Evolutionary conservation across 805 yeast genomes (phyloP).

Genomic region (Blastobotrys robertii): DNA sequence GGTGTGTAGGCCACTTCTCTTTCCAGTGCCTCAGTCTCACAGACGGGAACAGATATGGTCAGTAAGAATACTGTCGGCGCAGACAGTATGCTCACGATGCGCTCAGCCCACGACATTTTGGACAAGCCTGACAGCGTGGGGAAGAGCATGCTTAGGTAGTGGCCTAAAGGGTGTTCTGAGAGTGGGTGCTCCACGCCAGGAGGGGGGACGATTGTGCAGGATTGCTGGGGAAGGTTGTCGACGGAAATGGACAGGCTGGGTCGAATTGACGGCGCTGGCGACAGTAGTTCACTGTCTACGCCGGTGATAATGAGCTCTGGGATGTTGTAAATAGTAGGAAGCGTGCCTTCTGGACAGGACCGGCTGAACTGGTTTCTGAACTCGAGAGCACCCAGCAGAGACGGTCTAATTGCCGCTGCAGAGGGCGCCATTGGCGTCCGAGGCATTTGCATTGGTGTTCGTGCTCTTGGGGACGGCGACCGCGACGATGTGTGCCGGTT

Average conservation of each 20-base stretch:
- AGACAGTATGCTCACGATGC: slow-evolving; percentile 20
- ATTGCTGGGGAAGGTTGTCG: too few species aligned
- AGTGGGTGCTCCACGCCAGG: too few species aligned
- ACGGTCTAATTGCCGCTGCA: slow-evolving; percentile 24
- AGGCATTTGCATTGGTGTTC: neutral
- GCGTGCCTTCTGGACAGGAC: neutral
- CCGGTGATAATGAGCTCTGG: slow-evolving; percentile 2
- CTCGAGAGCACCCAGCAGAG: slow-evolving; percentile 32
- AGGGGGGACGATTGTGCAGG: too few species aligned
- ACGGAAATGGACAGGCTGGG: too few species aligned
- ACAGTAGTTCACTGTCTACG: neutral
- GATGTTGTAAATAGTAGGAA: neutral
- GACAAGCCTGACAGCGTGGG: slow-evolving; percentile 22
- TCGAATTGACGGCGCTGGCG: too few species aligned
- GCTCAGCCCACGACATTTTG: slow-evolving; percentile 19
- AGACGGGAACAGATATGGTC: slow-evolving; percentile 26
- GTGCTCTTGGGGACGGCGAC: neutral
- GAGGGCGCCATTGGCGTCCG: neutral
- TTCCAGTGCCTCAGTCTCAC: slow-evolving; percentile 13
- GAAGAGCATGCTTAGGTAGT: slow-evolving; percentile 14
- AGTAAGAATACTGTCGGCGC: slow-evolving; percentile 26
- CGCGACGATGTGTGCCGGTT: neutral
- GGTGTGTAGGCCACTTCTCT: slow-evolving; percentile 1
- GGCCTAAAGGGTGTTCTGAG: too few species aligned
- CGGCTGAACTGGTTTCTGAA: slow-evolving; percentile 15